Evolutionary conservation across 805 yeast genomes (phyloP).

Genomic region (Starmerella vaccinii): DNA sequence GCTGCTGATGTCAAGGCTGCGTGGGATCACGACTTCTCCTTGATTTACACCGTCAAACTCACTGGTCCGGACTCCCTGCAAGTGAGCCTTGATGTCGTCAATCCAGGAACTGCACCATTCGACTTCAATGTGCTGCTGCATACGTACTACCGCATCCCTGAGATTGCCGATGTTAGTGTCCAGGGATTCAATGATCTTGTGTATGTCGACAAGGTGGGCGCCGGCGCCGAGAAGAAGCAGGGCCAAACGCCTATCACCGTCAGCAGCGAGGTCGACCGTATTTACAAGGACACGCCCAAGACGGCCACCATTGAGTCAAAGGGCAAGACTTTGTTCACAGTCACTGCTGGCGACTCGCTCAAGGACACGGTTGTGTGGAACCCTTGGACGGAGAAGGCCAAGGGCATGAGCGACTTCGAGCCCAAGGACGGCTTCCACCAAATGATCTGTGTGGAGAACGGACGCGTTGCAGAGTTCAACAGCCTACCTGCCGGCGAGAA

Average conservation of each 20-base stretch:
- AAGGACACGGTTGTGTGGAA: slow-evolving; percentile 86
- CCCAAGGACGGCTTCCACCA: slow-evolving; percentile 75
- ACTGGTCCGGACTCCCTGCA: slow-evolving; percentile 36
- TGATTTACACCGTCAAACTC: slow-evolving; percentile 59
- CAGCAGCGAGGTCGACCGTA: slow-evolving; percentile 65
- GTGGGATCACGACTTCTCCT: slow-evolving; percentile 70
- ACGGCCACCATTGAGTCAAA: slow-evolving; percentile 56
- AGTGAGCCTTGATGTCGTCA: slow-evolving; percentile 64
- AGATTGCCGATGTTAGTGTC: slow-evolving; percentile 66
- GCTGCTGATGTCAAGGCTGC: slow-evolving; percentile 46
- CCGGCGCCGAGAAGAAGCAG: slow-evolving; percentile 37
- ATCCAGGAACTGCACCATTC: slow-evolving; percentile 46
- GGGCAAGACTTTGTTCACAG: slow-evolving; percentile 60
- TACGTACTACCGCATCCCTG: slow-evolving; percentile 66
- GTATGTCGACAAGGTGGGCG: slow-evolving; percentile 64
- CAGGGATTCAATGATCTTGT: slow-evolving; percentile 64
- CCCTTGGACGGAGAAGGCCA: slow-evolving; percentile 84
- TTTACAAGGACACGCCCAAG: slow-evolving; percentile 50
- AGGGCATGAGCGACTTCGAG: slow-evolving; percentile 74
- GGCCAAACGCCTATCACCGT: slow-evolving; percentile 27
- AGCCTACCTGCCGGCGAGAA: slow-evolving; percentile 56
- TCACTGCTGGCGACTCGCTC: slow-evolving; percentile 43
- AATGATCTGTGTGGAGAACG: slow-evolving; percentile 95
- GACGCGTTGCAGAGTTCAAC: slow-evolving; percentile 64
- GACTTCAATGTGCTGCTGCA: slow-evolving; percentile 94